A percentile compares a stretch with the other conserved stretches of the same genome.
Conservation (phyloP, 768 basidiomycete genomes). For the Roridomyces roridus region DNA sequence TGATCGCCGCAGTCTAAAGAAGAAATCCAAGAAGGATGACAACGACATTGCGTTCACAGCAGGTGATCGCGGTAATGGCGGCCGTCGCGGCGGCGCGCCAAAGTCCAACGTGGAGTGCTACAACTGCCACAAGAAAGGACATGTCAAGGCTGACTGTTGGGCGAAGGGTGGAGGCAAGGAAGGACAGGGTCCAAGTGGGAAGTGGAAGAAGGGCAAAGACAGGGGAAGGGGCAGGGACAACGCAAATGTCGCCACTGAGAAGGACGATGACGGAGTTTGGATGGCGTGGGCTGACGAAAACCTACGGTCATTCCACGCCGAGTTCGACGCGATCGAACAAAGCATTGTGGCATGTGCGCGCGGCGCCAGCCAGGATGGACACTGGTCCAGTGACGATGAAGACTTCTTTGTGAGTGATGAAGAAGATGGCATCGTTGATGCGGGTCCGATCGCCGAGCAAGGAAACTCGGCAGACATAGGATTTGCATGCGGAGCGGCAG, state of each 20-base stretch:
- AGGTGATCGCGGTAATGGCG: constrained; percentile 1
- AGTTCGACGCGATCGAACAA: neutral
- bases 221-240: constrained; percentile 6
- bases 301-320: neutral
- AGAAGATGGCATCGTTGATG: neutral
- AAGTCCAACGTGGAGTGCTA: constrained; percentile 22
- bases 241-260: constrained; percentile 2
- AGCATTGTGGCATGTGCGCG: too few relatives aligned
- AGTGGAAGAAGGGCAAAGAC: constrained; percentile 11
- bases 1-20: constrained; percentile 14
- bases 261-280: constrained; percentile 13
- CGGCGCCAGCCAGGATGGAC: too few relatives aligned
- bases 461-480: neutral
- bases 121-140: constrained; percentile 29
- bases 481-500: too few relatives aligned
- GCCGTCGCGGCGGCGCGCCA: neutral
- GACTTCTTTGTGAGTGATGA: constrained; percentile 3
- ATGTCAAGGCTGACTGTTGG: constrained; percentile 23
- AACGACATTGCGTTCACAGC: constrained; percentile 11
- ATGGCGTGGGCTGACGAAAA: constrained; percentile 16
- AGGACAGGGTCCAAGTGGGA: constrained; percentile 22
- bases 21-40: constrained; percentile 18
- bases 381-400: constrained; percentile 16
- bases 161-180: constrained; percentile 22
- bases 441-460: neutral